Base-by-base conservation (phyloP, 495 filamentous ascomycete genomes). In the Xylaria castorea region DNA sequence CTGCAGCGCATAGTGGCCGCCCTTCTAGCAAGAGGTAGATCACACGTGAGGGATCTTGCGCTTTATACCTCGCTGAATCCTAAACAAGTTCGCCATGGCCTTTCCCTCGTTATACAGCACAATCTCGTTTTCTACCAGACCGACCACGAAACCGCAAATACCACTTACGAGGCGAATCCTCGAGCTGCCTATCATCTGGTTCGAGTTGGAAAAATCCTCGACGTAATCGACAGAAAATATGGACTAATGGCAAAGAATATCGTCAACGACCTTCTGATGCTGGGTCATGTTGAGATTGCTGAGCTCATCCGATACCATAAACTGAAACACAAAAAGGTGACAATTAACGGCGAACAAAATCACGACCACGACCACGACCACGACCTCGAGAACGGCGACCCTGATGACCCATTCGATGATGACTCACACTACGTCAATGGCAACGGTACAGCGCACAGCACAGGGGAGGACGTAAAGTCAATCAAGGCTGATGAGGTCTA, bases 51-150 rank as follows among this genome's bases (percentile, higher is more conserved):
- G n/a, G 86, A 87, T 42, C 83, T 99, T 38, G 84, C 81, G 66
- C 89, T 88, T 50, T 86, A 93, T 75, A 92, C 92, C 16, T 85
- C 86, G 36, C 87, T 98, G 46, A 86, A 87, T 50, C 83, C 87
- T 11, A 87, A 87, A 44, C 91, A 94, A 74, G 80, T 97, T 44
- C 92, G 89, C 66, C 87, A 94, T 82, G 94, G 91, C 20, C 86
- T 98, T 50, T 89, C 88, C 44, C 91, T 95, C 34, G 92, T 99
- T 76, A 86, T 95, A 57, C 96, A 98, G 79, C 91, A 97, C 75
- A 93, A 95, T 73, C 87, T 99, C 22, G 87, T 97, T 14, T 92
- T 91, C 77, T 91, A 95, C 80, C 88, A 90, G 74, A 87, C 89
- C 69, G 89, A 93, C 50, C 75, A 83, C 50, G 87, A 91, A 66